These are phyloP conservation scores for Jacaranda mimosifolia DNA, from an alignment of 257 asterid species.

Conservation along the genomic window DNA sequence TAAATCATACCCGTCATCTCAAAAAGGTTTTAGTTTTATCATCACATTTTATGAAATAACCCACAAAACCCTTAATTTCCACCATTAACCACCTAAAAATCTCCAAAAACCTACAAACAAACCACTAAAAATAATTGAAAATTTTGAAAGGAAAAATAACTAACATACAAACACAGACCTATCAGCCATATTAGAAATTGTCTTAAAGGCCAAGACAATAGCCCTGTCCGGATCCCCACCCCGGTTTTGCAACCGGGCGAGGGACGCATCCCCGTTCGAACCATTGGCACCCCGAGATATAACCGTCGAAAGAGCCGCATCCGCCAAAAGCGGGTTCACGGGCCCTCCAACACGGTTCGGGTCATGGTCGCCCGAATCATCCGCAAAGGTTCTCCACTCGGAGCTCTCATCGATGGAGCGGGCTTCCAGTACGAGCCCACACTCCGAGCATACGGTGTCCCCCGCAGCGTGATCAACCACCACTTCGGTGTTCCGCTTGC, in stretches of 20 bases:
- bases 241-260: constrained; percentile 86
- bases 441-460: constrained; percentile 97
- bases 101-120: not conserved
- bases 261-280: constrained; percentile 63
- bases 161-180: constrained; percentile 56
- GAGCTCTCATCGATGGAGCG: constrained; percentile 90
- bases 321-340: constrained; percentile 82
- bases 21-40: not conserved
- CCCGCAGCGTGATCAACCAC: constrained; percentile 93
- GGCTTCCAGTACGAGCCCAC: constrained; percentile 92
- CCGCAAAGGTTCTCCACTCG: constrained; percentile 95
- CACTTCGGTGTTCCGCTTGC: constrained; percentile 93
- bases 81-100: constrained; percentile 18
- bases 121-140: not conserved
- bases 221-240: constrained; percentile 96
- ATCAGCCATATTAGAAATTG: constrained; percentile 92
- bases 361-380: constrained; percentile 91
- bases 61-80: constrained; percentile 37
- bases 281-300: constrained; percentile 74
- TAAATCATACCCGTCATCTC: not conserved
- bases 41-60: constrained; percentile 5
- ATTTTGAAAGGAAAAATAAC: not conserved
- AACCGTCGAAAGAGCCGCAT: constrained; percentile 77
- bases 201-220: constrained; percentile 76
- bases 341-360: constrained; percentile 97